A percentile compares a stretch with the other conserved stretches of the same genome.
Evolutionary conservation across 2,329 filamentous ascomycete species (phyloP).

Genomic region (Calonectria honghensis): DNA sequence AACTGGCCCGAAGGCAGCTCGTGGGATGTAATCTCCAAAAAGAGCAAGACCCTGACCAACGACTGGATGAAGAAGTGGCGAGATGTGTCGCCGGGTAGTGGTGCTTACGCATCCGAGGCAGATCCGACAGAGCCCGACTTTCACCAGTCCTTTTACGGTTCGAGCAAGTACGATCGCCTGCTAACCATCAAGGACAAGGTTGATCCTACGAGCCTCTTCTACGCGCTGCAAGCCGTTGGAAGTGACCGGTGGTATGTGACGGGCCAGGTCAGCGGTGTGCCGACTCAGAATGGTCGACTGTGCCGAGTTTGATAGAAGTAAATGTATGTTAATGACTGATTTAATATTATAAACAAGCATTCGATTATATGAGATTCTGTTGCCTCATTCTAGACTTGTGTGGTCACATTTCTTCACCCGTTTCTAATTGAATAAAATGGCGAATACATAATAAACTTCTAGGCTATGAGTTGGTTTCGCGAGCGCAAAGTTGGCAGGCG

Average conservation of each 20-base stretch:
- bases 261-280: slow-evolving; percentile 45
- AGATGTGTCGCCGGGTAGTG: slow-evolving; percentile 45
- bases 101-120: slow-evolving; percentile 49
- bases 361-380: too few relatives aligned
- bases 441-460: too few relatives aligned
- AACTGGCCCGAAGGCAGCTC: slow-evolving; percentile 54
- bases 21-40: slow-evolving; percentile 38
- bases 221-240: slow-evolving; percentile 46
- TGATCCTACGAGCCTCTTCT: slow-evolving; percentile 49
- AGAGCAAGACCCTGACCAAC: slow-evolving; percentile 46
- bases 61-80: slow-evolving; percentile 56
- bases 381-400: too few relatives aligned
- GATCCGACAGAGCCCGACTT: slow-evolving; percentile 51
- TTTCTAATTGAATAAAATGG: too few relatives aligned
- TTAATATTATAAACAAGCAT: neutral
- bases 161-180: slow-evolving; percentile 46
- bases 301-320: slow-evolving; percentile 40
- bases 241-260: slow-evolving; percentile 51
- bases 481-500: too few relatives aligned
- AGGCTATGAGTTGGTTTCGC: too few relatives aligned
- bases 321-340: neutral
- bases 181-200: slow-evolving; percentile 47
- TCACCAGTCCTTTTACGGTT: slow-evolving; percentile 50
- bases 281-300: slow-evolving; percentile 51
- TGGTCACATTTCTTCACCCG: too few relatives aligned